These are phyloP conservation scores for Penicillium sp. DNA, from an alignment of 2,329 filamentous ascomycete genomes.

Conservation along the genomic window DNA sequence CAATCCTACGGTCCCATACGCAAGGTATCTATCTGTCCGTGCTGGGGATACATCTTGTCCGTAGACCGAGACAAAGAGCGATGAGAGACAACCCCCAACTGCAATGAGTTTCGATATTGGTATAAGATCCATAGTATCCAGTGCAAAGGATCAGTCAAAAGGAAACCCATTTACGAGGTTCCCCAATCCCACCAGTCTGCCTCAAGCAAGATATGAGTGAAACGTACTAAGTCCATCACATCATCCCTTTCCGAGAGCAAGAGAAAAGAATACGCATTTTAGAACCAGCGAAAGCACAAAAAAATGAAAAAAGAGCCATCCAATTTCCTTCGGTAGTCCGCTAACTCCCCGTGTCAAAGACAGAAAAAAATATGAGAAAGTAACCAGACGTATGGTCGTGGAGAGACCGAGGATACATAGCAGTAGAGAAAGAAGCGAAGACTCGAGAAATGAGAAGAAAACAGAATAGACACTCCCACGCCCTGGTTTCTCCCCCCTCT, in stretches of 20 bases:
- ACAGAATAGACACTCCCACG: slow-evolving; percentile 6
- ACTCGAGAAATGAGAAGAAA: slow-evolving; percentile 4
- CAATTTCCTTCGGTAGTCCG: slow-evolving; percentile 19
- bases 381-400: slow-evolving; percentile 6
- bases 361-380: slow-evolving; percentile 11
- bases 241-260: not conserved
- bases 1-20: not conserved
- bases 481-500: not conserved
- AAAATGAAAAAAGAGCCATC: slow-evolving; percentile 17
- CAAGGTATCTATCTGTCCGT: not conserved
- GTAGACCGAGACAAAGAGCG: not conserved
- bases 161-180: not conserved
- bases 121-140: not conserved
- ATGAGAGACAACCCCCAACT: not conserved
- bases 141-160: not conserved
- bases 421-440: slow-evolving; percentile 4
- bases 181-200: not conserved
- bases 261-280: not conserved
- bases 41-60: not conserved
- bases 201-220: not conserved
- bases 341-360: slow-evolving; percentile 22
- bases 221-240: not conserved
- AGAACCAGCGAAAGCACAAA: not conserved
- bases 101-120: not conserved
- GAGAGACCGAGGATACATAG: slow-evolving; percentile 1